Evolutionary conservation across 345 rosid species (phyloP), one percentile per base, ranked within the genome.

Genomic region (Lumnitzera racemosa): DNA sequence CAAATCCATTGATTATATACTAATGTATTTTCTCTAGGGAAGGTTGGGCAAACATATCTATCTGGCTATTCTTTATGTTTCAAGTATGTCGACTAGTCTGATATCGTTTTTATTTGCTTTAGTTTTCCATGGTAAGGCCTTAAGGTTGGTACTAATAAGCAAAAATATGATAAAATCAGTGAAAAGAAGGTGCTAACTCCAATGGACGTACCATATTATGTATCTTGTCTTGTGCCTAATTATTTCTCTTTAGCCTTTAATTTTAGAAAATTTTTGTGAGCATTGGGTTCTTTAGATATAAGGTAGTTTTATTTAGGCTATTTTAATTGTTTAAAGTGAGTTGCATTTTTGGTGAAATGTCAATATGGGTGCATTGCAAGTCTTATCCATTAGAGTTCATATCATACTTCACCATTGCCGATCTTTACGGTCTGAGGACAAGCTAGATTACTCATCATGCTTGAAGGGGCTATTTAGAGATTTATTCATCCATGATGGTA

Each of bases 101-200:
- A 46, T 41, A 5, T 48, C 23, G 15, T 53, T 58, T 46, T 36
- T 46, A 24, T 55, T 55, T 71, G 64, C 62, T 60, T 65, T 81
- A 91, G 98, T 72, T 92, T 92, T 71, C 98, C 96, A 24, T 92
- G 98, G 94, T 96, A 92, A 79, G 96, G 96, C 59, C 56, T 92
- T 62, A 92, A 80, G 77, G 96, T 87, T 58, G 96, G 96, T 61
- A 92, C 88, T 11, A 92, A 92, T 78, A 92, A 92, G 80, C 98
- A 89, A 76, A 92, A 89, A 75, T 92, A 92, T 75, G 96, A 89
- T 69, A 92, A 83, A 66, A 92, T 92, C 70, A 85, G 98, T 55
- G 96, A 89, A 74, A 92, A 87, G 82, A 92, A 92, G 87, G 84
- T 83, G 82, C 81, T 85, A 61, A 92, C 96, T 66, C 77, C 96